phyloP scores from a whole-genome alignment of 192 early-diverging fungal genomes.

The Piromyces finnis region DNA sequence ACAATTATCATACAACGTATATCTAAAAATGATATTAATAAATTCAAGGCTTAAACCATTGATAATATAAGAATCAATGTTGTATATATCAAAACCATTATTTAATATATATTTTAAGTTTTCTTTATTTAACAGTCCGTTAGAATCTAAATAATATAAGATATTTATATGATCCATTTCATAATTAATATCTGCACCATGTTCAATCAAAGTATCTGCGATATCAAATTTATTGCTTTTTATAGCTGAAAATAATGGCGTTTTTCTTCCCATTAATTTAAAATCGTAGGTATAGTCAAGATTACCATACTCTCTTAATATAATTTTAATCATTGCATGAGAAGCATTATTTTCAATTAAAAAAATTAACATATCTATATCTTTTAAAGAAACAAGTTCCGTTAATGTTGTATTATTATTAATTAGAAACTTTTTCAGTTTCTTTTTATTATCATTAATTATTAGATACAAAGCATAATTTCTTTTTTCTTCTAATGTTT shows the following conservation, averaged over 20 bases:
- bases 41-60: not conserved
- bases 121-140: not conserved
- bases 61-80: not conserved
- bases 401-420: not conserved
- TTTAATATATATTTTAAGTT: not conserved
- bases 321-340: not conserved
- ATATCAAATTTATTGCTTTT: not conserved
- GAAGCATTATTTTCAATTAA: not conserved
- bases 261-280: not conserved
- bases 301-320: not conserved
- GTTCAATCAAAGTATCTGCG: not conserved
- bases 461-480: not conserved
- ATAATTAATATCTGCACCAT: not conserved
- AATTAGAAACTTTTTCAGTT: not conserved
- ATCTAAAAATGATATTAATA: not conserved
- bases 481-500: not conserved
- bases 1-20: not conserved
- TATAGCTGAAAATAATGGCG: not conserved
- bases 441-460: not conserved
- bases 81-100: not conserved
- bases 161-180: not conserved
- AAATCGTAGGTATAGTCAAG: not conserved
- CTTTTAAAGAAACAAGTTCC: not conserved
- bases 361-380: not conserved
- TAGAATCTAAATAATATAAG: not conserved